A percentile compares a stretch with the other conserved stretches of the same genome.
phyloP scores from a whole-genome alignment of 345 rosid genomes.

The Gossypium bickii region DNA sequence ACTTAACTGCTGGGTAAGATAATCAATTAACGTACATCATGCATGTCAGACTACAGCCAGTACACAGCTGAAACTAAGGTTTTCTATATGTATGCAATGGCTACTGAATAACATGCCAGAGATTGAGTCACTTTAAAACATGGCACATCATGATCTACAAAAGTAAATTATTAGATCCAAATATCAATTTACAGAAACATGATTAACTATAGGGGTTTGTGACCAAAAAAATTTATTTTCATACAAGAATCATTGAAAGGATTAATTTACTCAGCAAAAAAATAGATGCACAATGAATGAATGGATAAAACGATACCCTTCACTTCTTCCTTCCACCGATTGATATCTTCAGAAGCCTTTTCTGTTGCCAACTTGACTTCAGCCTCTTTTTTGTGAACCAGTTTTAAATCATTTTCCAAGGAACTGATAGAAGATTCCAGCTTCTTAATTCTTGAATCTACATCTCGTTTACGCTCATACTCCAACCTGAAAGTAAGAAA shows the following conservation, averaged over 20 bases:
- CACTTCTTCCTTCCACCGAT: slow-evolving; percentile 68
- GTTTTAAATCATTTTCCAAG: slow-evolving; percentile 63
- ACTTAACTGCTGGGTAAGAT: not conserved
- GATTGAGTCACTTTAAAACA: slow-evolving; percentile 2
- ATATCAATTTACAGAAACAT: not conserved
- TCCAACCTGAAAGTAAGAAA: slow-evolving; percentile 60
- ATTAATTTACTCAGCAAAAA: not conserved
- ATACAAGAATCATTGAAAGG: not conserved
- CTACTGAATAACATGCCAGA: slow-evolving; percentile 1
- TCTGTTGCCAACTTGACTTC: slow-evolving; percentile 59
- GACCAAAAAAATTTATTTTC: not conserved
- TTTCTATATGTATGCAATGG: not conserved
- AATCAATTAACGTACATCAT: not conserved
- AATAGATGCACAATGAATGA: not conserved
- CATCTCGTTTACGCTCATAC: slow-evolving; percentile 88
- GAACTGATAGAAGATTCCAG: slow-evolving; percentile 65
- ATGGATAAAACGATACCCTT: slow-evolving; percentile 44
- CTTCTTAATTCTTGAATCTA: slow-evolving; percentile 72
- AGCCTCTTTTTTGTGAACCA: slow-evolving; percentile 52
- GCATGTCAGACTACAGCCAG: slow-evolving; percentile 6
- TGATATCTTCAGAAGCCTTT: slow-evolving; percentile 55
- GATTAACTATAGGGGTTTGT: not conserved
- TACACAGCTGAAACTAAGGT: not conserved
- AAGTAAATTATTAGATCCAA: not conserved
- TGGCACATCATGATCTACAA: not conserved